These are phyloP conservation scores for Desmodesmus armatus DNA, from an alignment of 139 green algal genomes.

Conservation along the genomic window DNA sequence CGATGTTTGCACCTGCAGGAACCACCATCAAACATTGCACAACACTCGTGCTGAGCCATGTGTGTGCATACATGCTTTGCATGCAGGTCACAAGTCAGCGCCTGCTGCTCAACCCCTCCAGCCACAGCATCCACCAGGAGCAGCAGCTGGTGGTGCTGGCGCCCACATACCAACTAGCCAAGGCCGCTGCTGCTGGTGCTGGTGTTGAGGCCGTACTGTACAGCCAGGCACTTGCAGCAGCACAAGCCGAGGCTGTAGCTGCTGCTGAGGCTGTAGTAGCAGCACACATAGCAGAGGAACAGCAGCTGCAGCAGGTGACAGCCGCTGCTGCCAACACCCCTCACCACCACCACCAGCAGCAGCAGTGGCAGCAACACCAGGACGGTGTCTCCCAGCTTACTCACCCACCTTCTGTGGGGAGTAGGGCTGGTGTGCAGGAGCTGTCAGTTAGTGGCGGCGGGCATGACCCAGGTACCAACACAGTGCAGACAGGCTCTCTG, in stretches of 20 bases:
- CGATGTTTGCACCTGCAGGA: not conserved
- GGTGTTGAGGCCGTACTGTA: constrained; percentile 12
- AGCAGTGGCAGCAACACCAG: too few species aligned
- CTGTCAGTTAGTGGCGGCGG: too few species aligned
- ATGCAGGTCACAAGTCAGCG: constrained; percentile 11
- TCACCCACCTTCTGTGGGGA: too few species aligned
- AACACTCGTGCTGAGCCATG: too few species aligned
- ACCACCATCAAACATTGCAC: not conserved
- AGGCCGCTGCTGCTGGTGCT: constrained; percentile 18
- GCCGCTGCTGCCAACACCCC: not conserved
- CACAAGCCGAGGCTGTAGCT: constrained; percentile 8
- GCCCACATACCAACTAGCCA: not conserved
- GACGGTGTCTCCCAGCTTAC: too few species aligned
- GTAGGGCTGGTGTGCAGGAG: too few species aligned
- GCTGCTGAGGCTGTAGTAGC: constrained; percentile 8
- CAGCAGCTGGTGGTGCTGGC: constrained; percentile 57
- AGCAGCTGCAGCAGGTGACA: not conserved
- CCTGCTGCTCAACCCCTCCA: constrained; percentile 58
- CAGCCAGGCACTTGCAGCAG: constrained; percentile 13
- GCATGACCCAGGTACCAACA: too few species aligned
- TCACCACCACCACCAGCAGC: constrained; percentile 24
- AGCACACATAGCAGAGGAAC: not conserved
- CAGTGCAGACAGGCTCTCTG: too few species aligned
- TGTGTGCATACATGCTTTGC: too few species aligned
- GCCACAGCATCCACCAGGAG: constrained; percentile 23